Conservation (phyloP, 2,329 filamentous ascomycete genomes). For the Calonectria hawksworthii region DNA sequence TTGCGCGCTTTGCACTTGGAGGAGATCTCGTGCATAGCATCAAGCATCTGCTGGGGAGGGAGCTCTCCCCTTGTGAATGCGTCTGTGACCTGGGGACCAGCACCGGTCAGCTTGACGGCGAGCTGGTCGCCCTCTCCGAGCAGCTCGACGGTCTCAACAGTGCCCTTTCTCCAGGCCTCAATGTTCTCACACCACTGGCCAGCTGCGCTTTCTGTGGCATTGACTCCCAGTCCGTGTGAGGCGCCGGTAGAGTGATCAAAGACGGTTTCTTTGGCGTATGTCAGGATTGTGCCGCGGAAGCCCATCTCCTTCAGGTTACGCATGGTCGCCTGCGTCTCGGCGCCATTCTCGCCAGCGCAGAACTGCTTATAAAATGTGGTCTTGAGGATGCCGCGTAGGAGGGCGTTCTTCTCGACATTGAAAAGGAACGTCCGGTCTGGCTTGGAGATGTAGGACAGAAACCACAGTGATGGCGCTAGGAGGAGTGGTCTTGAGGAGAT, state of each 20-base stretch:
- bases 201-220: constrained; percentile 56
- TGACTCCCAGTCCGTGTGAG: constrained; percentile 40
- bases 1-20: constrained; percentile 53
- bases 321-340: constrained; percentile 60
- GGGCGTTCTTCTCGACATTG: constrained; percentile 64
- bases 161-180: constrained; percentile 53
- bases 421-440: constrained; percentile 53
- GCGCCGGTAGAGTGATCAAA: constrained; percentile 54
- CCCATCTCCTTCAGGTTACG: constrained; percentile 62
- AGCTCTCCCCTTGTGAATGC: constrained; percentile 52
- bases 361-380: constrained; percentile 69
- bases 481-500: constrained; percentile 61
- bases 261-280: constrained; percentile 63
- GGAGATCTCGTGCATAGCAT: constrained; percentile 58
- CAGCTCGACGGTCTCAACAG: constrained; percentile 48
- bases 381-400: constrained; percentile 62
- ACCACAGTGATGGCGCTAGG: constrained; percentile 53
- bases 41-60: constrained; percentile 57
- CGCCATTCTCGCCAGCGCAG: constrained; percentile 65
- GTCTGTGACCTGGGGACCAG: constrained; percentile 54
- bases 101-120: constrained; percentile 60
- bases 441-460: constrained; percentile 52
- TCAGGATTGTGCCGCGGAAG: constrained; percentile 69
- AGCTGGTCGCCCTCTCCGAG: constrained; percentile 52
- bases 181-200: constrained; percentile 54